phyloP scores from a whole-genome alignment of 139 green algal genomes.

The Nannochloris sp. region DNA sequence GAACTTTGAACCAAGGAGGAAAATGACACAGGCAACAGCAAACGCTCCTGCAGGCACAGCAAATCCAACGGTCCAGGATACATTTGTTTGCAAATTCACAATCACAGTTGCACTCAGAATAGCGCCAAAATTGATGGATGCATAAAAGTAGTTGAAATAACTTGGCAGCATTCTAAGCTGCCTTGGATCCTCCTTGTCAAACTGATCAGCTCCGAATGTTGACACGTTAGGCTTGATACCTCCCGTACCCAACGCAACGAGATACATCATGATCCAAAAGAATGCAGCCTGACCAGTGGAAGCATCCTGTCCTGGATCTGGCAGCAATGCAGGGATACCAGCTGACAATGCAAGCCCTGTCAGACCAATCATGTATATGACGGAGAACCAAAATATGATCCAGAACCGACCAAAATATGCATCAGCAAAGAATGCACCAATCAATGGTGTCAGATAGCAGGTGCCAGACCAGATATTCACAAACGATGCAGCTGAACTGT shows the following conservation, averaged over 20 bases:
- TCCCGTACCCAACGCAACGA: constrained; percentile 86
- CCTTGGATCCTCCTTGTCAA: constrained; percentile 58
- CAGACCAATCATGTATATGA: constrained; percentile 5
- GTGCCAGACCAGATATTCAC: constrained; percentile 69
- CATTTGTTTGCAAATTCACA: constrained; percentile 32
- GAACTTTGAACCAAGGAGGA: constrained; percentile 36
- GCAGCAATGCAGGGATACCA: background rate
- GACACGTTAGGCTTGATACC: constrained; percentile 96
- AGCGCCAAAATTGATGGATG: constrained; percentile 84
- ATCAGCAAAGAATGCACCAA: constrained; percentile 87
- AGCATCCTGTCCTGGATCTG: background rate
- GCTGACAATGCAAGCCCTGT: constrained; percentile 4
- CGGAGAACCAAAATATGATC: constrained; percentile 83
- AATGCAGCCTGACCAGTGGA: constrained; percentile 9
- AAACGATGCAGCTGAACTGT: constrained; percentile 38
- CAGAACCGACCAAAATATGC: constrained; percentile 76
- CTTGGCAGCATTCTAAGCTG: constrained; percentile 53
- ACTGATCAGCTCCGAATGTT: constrained; percentile 90
- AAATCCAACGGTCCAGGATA: constrained; percentile 72
- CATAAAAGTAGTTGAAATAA: constrained; percentile 96
- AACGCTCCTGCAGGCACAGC: constrained; percentile 65
- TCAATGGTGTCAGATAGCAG: constrained; percentile 83
- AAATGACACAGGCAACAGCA: constrained; percentile 52
- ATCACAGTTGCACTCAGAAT: constrained; percentile 51
- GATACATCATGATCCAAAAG: constrained; percentile 44